Base-by-base conservation (phyloP, 2,329 filamentous ascomycete species). In the Fusarium armeniacum region DNA sequence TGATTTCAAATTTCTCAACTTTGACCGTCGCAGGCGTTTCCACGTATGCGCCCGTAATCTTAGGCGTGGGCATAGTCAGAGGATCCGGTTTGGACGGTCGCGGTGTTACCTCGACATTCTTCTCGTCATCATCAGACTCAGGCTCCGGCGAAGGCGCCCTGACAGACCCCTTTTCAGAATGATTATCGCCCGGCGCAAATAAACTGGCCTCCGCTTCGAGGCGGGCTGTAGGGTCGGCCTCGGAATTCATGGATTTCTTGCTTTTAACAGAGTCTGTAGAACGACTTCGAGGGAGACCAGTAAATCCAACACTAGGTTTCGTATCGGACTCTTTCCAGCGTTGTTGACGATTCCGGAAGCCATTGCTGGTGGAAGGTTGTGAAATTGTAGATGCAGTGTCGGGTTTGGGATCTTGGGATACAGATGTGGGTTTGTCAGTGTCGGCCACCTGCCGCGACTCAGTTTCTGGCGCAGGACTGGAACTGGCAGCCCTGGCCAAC, bases 151-250 rank as follows among this genome's bases (percentile, higher is more conserved):
- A 88, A 3, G 83, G 80, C 6, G 83, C 86, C 38, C 84, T 82
- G 20, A 84, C 77, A 6, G 86, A 88, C 1, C 86, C 86, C 44
- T 80, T 82, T 70, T 89, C 87, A 2, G 87, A 89, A 43, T 86
- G 81, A 63, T 84, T 86, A 33, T 88, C 86, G 18, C 77, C 71
- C 1, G 83, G 84, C 16, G 85, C 87, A 75, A 89, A 89, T 11
- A 89, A 80, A 50, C 82, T 84, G 78, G 84, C 83, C 76, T 89
- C 87, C 12, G 81, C 84, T 70, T 86, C 83, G 52, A 89, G 87
- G 45, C 86, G 84, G 69, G 86, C 86, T 2, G 82, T 85, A 6
- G 87, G 86, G 64, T 89, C 87, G 16, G 78, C 73, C 58, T 88
- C 86, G 1, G 86, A 87, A 61, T 82, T 78, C 72, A 81, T 76